A percentile compares a stretch with the other conserved stretches of the same genome.
Evolutionary conservation across 148 eudicot genomes (phyloP).

Genomic region (Vaccinium myrtillus): DNA sequence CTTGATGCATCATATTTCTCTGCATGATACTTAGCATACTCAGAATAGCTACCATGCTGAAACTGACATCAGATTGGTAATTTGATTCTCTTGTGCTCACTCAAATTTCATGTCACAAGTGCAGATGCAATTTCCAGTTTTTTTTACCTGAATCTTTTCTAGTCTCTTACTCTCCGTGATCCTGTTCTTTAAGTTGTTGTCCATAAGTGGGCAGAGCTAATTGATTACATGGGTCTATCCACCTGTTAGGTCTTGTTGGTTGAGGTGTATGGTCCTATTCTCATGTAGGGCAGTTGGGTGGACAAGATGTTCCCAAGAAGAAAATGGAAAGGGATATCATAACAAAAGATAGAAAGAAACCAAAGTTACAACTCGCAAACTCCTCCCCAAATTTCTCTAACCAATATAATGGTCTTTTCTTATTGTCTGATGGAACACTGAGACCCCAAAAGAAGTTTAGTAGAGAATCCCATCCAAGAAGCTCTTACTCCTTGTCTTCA

Average conservation of each 20-base stretch:
- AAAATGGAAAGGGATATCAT: not conserved
- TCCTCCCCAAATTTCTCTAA: not conserved
- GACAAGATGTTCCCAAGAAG: not conserved
- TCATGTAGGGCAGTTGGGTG: not conserved
- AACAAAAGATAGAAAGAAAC: not conserved
- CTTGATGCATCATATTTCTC: not conserved
- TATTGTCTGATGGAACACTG: not conserved
- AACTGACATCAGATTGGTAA: not conserved
- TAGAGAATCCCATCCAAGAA: not conserved
- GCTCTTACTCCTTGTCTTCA: not conserved
- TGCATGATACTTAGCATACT: not conserved
- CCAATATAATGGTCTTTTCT: not conserved
- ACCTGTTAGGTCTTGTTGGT: not conserved
- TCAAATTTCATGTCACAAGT: not conserved
- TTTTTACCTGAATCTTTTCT: not conserved
- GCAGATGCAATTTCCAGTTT: not conserved
- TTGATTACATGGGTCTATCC: not conserved
- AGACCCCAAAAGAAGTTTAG: not conserved
- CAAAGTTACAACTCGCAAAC: not conserved
- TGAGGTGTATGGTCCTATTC: not conserved
- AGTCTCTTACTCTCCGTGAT: not conserved
- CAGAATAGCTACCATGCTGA: not conserved
- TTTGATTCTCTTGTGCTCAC: not conserved
- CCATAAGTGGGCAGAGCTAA: not conserved
- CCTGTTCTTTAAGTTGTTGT: not conserved